Conservation (phyloP, 2,329 filamentous ascomycete species). For the Fusarium agapanthi region DNA sequence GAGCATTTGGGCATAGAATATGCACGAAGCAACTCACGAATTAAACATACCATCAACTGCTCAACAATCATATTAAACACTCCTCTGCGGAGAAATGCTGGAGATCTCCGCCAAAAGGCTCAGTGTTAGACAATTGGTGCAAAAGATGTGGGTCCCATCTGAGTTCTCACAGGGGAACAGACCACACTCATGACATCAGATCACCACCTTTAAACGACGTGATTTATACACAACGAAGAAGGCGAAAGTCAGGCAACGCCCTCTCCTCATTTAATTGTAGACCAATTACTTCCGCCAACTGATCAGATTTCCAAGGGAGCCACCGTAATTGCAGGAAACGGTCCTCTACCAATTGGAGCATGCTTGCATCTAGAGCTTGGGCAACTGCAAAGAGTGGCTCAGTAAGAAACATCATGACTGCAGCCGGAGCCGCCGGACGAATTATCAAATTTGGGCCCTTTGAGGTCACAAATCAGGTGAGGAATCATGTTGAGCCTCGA, state of each 20-base stretch:
- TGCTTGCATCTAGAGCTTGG: conserved; percentile 31
- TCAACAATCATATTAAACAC: neutral
- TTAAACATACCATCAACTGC: neutral
- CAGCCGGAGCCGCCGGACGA: conserved; percentile 36
- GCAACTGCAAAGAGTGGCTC: conserved; percentile 12
- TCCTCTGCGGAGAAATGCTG: neutral
- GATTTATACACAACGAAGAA: neutral
- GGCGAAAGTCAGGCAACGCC: neutral
- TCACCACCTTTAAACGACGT: conserved; percentile 10
- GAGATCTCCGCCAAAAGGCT: neutral
- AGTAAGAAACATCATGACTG: conserved; percentile 44
- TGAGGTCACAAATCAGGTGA: conserved; percentile 77
- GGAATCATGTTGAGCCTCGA: conserved; percentile 5
- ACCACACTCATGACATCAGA: conserved; percentile 37
- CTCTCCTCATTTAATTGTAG: neutral
- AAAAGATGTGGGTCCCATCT: conserved; percentile 24
- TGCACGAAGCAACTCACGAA: conserved; percentile 14
- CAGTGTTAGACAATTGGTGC: conserved; percentile 32
- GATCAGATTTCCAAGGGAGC: neutral
- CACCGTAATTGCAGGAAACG: neutral
- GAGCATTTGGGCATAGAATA: conserved; percentile 6
- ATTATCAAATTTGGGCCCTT: conserved; percentile 77
- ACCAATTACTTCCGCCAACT: neutral
- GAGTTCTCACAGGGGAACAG: conserved; percentile 8
- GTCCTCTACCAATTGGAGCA: conserved; percentile 17